Evolutionary conservation across 164 flowering plant species (phyloP), one percentile per base, ranked within the genome.

Genomic region (Chimonanthus salicifolius): DNA sequence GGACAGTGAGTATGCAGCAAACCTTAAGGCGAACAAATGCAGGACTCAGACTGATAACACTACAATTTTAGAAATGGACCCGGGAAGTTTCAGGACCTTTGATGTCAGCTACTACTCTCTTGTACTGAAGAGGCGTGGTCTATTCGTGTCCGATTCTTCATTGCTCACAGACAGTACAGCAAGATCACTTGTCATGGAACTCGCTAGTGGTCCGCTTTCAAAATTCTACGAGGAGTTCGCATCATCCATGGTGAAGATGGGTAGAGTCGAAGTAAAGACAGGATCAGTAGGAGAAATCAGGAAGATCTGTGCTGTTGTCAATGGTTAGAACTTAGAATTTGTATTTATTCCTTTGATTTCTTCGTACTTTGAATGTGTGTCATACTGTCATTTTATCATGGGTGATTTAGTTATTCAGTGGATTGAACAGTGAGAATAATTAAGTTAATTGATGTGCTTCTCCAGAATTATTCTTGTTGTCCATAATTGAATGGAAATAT

Each of bases 71-170:
- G 87, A 86, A 72, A 88, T 89, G 91, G 94, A 89, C 70, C 94
- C 94, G 2, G 91, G 92, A 11, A 88, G 90, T 73, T 81, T 77
- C 71, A 85, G 75, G 33, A 82, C 87, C 2, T 88, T 88, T 20
- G 95, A 90, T 67, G 69, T 64, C 6, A 49, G 70, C 67, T 90
- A 88, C 76, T 90, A 80, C 81, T 77, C 74, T 1, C 64, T 76
- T 7, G 76, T 89, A 1, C 51, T 80, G 6, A 85, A 90, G 70
- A 85, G 88, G 74, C 78, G 89, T 70, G 95, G 95, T 6, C 80
- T 90, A 2, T 88, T 90, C 58, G 16, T 45, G n/a, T 88, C 94
- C 0, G 94, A 91, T 79, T 77, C 89, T 3, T 86, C 91, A 60
- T 84, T 91, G 47, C 84, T 79, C 43, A 79, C 82, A 7, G 77